These are phyloP conservation scores for Jaenimonas drosophilae DNA, from an alignment of 208 protist species.

Conservation along the genomic window DNA sequence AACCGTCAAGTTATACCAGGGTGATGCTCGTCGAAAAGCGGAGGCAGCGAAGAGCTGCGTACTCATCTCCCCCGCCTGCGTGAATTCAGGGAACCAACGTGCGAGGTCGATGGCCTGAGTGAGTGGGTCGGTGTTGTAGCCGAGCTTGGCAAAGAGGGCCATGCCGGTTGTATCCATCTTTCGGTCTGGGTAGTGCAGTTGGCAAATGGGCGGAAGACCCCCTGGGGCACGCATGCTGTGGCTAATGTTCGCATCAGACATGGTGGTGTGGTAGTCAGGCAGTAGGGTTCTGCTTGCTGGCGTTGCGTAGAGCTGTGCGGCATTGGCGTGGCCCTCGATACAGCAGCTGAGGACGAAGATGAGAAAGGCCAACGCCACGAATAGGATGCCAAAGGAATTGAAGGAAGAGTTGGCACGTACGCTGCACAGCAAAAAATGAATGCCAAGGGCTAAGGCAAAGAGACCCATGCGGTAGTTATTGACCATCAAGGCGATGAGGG, in stretches of 20 bases:
- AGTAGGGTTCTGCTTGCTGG: constrained; percentile 17
- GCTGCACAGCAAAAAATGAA: constrained; percentile 36
- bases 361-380: constrained; percentile 14
- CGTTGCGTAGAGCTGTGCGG: constrained; percentile 10
- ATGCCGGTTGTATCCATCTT: constrained; percentile 36
- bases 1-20: constrained; percentile 5
- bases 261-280: constrained; percentile 10
- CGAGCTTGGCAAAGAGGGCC: constrained; percentile 51
- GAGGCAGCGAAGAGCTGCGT: constrained; percentile 8
- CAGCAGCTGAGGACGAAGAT: constrained; percentile 36
- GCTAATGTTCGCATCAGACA: background rate
- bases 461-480: constrained; percentile 41
- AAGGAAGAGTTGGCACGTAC: constrained; percentile 31
- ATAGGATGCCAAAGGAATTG: constrained; percentile 37
- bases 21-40: constrained; percentile 14
- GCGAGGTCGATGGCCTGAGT: constrained; percentile 24
- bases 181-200: constrained; percentile 12
- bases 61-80: constrained; percentile 1
- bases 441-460: constrained; percentile 32
- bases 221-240: constrained; percentile 3
- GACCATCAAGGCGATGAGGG: constrained; percentile 27
- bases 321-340: constrained; percentile 24
- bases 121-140: constrained; percentile 16
- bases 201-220: constrained; percentile 25
- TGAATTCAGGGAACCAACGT: constrained; percentile 45